These are phyloP conservation scores for Helichrysum umbraculigerum DNA, from an alignment of 129 eudicot genomes.

Conservation along the genomic window DNA sequence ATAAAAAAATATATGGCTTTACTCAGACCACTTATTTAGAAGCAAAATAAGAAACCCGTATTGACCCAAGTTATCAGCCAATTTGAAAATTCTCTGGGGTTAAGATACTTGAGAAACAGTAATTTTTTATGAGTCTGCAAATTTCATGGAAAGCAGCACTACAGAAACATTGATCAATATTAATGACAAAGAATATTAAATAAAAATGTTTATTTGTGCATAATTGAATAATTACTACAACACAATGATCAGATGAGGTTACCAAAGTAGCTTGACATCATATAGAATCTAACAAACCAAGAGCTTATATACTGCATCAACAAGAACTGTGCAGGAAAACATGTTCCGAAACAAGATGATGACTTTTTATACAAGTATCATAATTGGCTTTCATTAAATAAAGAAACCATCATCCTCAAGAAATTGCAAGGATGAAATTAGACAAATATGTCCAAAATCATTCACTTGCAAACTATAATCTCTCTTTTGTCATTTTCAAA, in stretches of 20 bases:
- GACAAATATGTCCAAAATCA: constrained; percentile 16
- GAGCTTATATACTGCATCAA: constrained; percentile 31
- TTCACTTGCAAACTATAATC: constrained; percentile 16
- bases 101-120: not conserved
- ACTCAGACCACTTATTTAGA: too few relatives aligned
- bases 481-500: not conserved
- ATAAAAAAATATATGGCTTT: too few relatives aligned
- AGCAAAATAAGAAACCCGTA: too few relatives aligned
- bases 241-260: constrained; percentile 8
- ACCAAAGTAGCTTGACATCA: constrained; percentile 8
- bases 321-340: constrained; percentile 22
- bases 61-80: not conserved
- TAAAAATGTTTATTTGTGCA: constrained; percentile 26
- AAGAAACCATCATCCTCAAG: constrained; percentile 4
- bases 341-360: constrained; percentile 9
- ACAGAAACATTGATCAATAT: constrained; percentile 36
- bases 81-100: not conserved
- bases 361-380: constrained; percentile 6
- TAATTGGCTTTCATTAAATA: constrained; percentile 11
- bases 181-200: constrained; percentile 25
- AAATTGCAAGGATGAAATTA: constrained; percentile 10
- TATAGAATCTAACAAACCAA: constrained; percentile 19
- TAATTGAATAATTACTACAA: constrained; percentile 23
- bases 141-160: not conserved
- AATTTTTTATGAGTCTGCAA: not conserved